These are phyloP conservation scores for Mycena vulgaris DNA, from an alignment of 768 basidiomycete genomes.

Conservation along the genomic window DNA sequence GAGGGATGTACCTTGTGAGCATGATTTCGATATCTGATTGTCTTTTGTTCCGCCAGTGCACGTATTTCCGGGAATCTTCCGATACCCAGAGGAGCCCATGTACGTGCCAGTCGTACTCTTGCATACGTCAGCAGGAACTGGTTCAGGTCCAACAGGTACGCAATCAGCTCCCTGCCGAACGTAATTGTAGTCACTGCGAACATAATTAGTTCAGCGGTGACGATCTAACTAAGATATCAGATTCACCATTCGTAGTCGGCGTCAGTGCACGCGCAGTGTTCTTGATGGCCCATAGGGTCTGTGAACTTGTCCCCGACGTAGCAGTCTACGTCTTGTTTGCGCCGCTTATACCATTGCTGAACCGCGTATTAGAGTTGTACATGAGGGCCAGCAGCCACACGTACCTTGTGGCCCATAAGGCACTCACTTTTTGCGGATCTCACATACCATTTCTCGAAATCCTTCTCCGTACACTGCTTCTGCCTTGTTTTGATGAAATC, in stretches of 20 bases:
- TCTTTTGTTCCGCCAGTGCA: constrained; percentile 89
- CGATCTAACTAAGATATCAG: background rate
- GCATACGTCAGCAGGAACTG: constrained; percentile 85
- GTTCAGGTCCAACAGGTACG: constrained; percentile 89
- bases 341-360: constrained; percentile 94
- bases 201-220: constrained; percentile 13
- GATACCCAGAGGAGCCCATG: constrained; percentile 91
- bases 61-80: constrained; percentile 93
- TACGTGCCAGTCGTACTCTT: constrained; percentile 72
- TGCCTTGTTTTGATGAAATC: constrained; percentile 84
- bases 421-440: constrained; percentile 78
- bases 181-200: constrained; percentile 88
- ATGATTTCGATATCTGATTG: constrained; percentile 77
- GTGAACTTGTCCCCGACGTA: constrained; percentile 92
- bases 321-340: constrained; percentile 88
- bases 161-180: constrained; percentile 83
- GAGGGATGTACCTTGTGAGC: constrained; percentile 77
- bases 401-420: constrained; percentile 94
- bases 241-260: constrained; percentile 94
- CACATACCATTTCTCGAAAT: constrained; percentile 94
- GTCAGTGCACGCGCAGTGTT: constrained; percentile 86
- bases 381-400: constrained; percentile 31
- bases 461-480: constrained; percentile 76
- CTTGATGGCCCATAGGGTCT: constrained; percentile 89
- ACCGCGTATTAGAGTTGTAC: constrained; percentile 10